Conservation (phyloP, 768 basidiomycete species). For the Macrolepiota fuliginosa region DNA sequence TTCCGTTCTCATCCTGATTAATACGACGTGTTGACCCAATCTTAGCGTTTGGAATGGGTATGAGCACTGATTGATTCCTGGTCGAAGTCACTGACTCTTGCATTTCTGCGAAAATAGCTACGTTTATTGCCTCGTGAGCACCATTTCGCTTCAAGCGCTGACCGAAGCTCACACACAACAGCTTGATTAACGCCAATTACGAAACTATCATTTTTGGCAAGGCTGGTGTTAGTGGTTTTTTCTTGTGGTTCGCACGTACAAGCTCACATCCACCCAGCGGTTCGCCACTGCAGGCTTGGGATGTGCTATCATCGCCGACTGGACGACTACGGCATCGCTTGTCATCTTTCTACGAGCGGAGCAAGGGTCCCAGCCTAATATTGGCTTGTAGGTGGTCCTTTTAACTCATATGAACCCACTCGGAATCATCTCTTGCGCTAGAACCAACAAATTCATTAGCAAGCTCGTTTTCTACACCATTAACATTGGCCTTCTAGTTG, state of each 20-base stretch:
- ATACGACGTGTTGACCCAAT: background rate
- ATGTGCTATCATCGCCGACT: background rate
- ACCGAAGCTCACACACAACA: background rate
- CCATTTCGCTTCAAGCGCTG: background rate
- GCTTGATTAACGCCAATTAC: background rate
- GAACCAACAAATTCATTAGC: conserved; percentile 2
- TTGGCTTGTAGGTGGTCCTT: background rate
- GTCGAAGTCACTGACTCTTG: background rate
- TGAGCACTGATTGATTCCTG: background rate
- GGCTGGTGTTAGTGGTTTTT: background rate
- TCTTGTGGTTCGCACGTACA: background rate
- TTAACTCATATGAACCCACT: background rate
- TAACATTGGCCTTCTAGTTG: background rate
- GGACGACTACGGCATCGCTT: background rate
- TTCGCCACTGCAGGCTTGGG: background rate
- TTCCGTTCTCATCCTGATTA: background rate
- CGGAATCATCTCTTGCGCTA: background rate
- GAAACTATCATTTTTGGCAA: background rate
- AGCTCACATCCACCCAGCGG: background rate
- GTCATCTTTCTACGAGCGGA: conserved; percentile 1
- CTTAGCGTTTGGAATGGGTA: background rate
- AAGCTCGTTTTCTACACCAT: background rate
- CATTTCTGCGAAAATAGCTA: background rate
- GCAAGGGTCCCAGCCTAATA: background rate
- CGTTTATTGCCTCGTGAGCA: background rate